These are phyloP conservation scores for Zoysia pacifica DNA, from an alignment of 176 grass and related monocot genomes.

Conservation along the genomic window DNA sequence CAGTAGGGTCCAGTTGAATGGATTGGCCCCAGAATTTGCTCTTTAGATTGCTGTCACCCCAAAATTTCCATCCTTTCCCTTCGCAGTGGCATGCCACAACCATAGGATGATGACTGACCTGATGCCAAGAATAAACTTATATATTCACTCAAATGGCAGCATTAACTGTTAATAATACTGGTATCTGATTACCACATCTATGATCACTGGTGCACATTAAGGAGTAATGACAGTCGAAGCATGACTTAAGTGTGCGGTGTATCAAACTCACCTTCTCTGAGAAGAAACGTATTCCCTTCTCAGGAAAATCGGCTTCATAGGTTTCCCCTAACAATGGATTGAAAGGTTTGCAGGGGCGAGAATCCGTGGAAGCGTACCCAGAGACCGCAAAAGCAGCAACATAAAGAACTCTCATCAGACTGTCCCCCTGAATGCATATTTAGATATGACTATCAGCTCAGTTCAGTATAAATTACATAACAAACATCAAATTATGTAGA, in stretches of 20 bases:
- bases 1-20: conserved; percentile 77
- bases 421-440: conserved; percentile 62
- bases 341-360: conserved; percentile 85
- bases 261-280: conserved; percentile 73
- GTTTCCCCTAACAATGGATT: conserved; percentile 95
- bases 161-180: conserved; percentile 19
- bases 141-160: conserved; percentile 16
- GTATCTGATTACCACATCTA: background rate
- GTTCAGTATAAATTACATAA: conserved; percentile 26
- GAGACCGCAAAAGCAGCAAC: conserved; percentile 93
- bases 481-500: conserved; percentile 12
- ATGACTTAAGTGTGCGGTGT: conserved; percentile 23
- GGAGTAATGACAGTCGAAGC: background rate
- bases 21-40: conserved; percentile 94
- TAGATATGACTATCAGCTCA: conserved; percentile 30
- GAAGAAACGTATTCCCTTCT: conserved; percentile 87
- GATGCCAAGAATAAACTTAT: conserved; percentile 45
- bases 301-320: conserved; percentile 86
- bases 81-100: conserved; percentile 86
- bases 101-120: conserved; percentile 97
- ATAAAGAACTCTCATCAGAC: conserved; percentile 82
- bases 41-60: conserved; percentile 80
- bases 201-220: background rate
- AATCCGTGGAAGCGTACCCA: conserved; percentile 82
- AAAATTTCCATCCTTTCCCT: conserved; percentile 96